Percentiles rank a stretch among this genome's conserved stretches.
Conservation (phyloP, 345 rosid species). For the Physaria fendleri region DNA sequence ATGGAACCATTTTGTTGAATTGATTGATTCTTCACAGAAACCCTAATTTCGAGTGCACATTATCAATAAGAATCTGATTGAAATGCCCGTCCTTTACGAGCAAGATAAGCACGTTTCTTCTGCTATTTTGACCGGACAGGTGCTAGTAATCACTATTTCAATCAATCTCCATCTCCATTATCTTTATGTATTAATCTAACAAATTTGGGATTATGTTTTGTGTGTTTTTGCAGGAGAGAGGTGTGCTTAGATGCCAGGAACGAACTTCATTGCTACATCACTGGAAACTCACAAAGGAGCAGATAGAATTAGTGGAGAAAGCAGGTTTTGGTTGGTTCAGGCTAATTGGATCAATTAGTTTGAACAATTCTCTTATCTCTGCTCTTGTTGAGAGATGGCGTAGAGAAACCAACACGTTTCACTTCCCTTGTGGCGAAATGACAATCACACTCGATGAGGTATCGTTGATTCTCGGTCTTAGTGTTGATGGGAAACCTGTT, state of each 20-base stretch:
- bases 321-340: conserved; percentile 71
- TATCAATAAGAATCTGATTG: conserved; percentile 17
- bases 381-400: conserved; percentile 75
- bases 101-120: conserved; percentile 59
- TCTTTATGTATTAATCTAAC: background rate
- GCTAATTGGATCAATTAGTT: conserved; percentile 59
- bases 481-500: conserved; percentile 65
- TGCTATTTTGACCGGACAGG: conserved; percentile 48
- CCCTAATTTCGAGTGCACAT: conserved; percentile 13
- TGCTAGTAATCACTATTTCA: background rate
- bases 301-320: conserved; percentile 51
- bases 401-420: conserved; percentile 68
- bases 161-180: background rate
- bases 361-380: conserved; percentile 68
- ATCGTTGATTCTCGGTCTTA: conserved; percentile 51
- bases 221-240: conserved; percentile 46
- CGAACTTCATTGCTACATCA: conserved; percentile 65
- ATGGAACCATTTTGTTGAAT: background rate
- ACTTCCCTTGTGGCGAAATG: conserved; percentile 68
- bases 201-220: background rate
- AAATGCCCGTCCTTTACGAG: conserved; percentile 41
- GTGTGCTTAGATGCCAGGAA: conserved; percentile 72
- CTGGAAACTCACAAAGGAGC: conserved; percentile 59
- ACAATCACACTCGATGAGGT: conserved; percentile 67
- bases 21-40: background rate